Evolutionary conservation across 2,329 filamentous ascomycete species (phyloP).

Genomic region (Neofusicoccum parvum): DNA sequence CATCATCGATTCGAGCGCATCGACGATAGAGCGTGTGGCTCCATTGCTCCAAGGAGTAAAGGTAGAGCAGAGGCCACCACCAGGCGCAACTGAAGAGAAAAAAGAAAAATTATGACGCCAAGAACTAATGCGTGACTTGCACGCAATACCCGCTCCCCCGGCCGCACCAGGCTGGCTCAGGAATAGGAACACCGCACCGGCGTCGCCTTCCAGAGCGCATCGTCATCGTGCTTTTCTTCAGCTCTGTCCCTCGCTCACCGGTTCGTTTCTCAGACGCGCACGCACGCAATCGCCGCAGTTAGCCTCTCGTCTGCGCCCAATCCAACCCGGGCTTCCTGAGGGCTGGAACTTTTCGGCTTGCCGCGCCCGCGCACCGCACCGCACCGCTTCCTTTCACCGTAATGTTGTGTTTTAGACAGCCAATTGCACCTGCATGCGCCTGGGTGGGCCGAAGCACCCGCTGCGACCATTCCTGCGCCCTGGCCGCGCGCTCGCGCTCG

Average conservation of each 20-base stretch:
- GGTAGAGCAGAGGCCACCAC: neutral
- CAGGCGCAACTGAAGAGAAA: neutral
- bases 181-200: slow-evolving; percentile 6
- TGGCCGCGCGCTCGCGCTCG: neutral
- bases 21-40: neutral
- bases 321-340: no score
- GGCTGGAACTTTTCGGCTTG: no score
- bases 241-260: neutral
- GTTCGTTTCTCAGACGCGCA: neutral
- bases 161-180: slow-evolving; percentile 15
- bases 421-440: neutral
- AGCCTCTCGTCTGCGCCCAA: neutral
- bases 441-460: neutral
- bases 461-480: neutral
- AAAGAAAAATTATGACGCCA: slow-evolving; percentile 4
- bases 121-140: slow-evolving; percentile 11
- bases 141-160: slow-evolving; percentile 19
- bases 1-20: neutral
- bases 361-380: no score
- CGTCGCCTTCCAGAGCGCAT: neutral
- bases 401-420: neutral
- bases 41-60: neutral
- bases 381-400: neutral
- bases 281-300: neutral
- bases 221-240: slow-evolving; percentile 13